phyloP scores from a whole-genome alignment of 2,329 filamentous ascomycete genomes.

The Epichloe amarillans region DNA sequence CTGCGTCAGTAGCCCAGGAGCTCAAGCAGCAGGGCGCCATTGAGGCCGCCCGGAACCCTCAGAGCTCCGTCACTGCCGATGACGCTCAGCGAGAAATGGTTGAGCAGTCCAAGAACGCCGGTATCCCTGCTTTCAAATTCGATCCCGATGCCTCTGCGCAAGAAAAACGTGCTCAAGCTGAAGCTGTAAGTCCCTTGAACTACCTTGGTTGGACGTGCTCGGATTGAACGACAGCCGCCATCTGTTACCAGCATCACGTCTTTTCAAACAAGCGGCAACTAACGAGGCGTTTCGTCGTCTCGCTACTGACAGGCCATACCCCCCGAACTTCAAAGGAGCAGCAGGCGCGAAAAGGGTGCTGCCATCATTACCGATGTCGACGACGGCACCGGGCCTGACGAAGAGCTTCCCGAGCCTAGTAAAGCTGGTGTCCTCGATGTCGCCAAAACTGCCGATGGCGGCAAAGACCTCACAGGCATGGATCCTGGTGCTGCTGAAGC shows the following conservation, averaged over 20 bases:
- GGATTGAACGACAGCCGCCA: neutral
- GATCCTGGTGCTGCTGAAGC: conserved; percentile 39
- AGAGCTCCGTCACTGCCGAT: conserved; percentile 52
- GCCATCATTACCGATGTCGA: conserved; percentile 70
- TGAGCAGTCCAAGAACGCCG: conserved; percentile 64
- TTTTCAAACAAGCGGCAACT: neutral
- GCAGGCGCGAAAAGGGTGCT: conserved; percentile 40
- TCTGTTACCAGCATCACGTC: neutral
- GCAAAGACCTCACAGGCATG: conserved; percentile 34
- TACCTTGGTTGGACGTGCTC: neutral
- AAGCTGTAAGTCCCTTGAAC: conserved; percentile 45
- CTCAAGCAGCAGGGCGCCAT: conserved; percentile 70
- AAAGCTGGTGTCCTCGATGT: conserved; percentile 54
- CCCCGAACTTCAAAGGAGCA: conserved; percentile 21
- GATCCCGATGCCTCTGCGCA: conserved; percentile 72
- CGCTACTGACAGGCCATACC: conserved; percentile 20
- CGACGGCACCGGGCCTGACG: conserved; percentile 52
- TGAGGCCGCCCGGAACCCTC: conserved; percentile 61
- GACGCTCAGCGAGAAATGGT: conserved; percentile 63
- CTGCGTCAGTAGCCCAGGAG: conserved; percentile 35
- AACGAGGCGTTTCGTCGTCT: neutral
- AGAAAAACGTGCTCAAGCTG: conserved; percentile 70
- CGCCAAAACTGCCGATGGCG: conserved; percentile 34
- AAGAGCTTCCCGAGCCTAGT: conserved; percentile 64
- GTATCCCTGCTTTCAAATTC: conserved; percentile 71